Evolutionary conservation across 129 eudicot genomes (phyloP), one percentile per base, ranked within the genome.

Genomic region (Heracleum sosnowskyi): DNA sequence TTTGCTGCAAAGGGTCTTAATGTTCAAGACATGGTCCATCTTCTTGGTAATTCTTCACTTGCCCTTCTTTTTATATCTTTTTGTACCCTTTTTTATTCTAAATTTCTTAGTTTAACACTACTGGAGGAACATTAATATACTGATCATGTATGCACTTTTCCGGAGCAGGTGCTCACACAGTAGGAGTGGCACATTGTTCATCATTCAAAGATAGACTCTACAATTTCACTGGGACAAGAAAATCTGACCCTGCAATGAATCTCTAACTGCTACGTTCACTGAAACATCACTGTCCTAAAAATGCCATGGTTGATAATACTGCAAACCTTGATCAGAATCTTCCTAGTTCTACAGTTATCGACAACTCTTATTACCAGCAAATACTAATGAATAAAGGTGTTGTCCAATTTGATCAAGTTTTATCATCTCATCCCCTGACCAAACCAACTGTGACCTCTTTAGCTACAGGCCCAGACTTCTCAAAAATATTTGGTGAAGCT

Each of bases 161-260:
- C 15, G 40, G 34, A 26, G 36, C 17, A 88, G 93, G 96, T 74
- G 91, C 87, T 3, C 97, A 92, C 85, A 84, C 92, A 2, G 85
- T 92, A 20, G 97, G 97, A 18, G 31, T 84, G 34, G 77, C 91
- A 7, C 93, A 87, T 72, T 92, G 97, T 77, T 74, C 87, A 3
- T 37, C n/a, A n/a, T n/a, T n/a, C n/a, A n/a, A n/a, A n/a, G n/a
- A n/a, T n/a, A n/a, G n/a, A n/a, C n/a, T n/a, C n/a, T n/a, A n/a
- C n/a, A n/a, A n/a, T n/a, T n/a, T n/a, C n/a, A n/a, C n/a, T n/a
- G n/a, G n/a, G n/a, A 86, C 93, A 0, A 84, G 88, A 13, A 79
- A 75, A 34, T 86, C 98, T 5, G 98, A 93, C 76, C 93, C 92
- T 0, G 22, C 83, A 42, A 87, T 92, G 93, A 81, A 81, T 66